Conservation (phyloP, 345 rosid genomes). For the Linum tenue region DNA sequence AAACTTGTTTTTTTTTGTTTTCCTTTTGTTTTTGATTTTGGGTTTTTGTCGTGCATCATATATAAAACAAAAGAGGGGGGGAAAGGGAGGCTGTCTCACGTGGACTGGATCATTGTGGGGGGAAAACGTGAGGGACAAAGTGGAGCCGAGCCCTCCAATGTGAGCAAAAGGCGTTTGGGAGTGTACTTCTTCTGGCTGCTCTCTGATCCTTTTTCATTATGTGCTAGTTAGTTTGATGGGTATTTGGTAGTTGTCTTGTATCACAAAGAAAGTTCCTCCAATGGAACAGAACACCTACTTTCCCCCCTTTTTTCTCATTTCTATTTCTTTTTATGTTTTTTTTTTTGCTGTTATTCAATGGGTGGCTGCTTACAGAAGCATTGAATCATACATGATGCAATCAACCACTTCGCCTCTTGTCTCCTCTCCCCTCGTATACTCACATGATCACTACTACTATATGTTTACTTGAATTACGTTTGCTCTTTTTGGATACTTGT, state of each 20-base stretch:
- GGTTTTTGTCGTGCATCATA: not conserved
- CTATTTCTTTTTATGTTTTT: not conserved
- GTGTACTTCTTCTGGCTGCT: not conserved
- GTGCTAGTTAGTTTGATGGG: slow-evolving; percentile 16
- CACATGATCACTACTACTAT: too few species aligned
- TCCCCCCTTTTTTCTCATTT: too few species aligned
- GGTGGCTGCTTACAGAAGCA: slow-evolving; percentile 74
- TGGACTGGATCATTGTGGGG: not conserved
- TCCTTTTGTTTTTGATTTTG: not conserved
- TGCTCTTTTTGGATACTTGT: too few species aligned
- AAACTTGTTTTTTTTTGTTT: too few species aligned
- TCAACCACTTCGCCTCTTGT: slow-evolving; percentile 10
- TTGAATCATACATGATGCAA: slow-evolving; percentile 68
- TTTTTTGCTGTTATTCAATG: not conserved
- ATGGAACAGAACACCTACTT: too few species aligned
- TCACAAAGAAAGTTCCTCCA: slow-evolving; percentile 30
- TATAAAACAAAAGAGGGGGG: too few species aligned
- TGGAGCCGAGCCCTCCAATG: not conserved
- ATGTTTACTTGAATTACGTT: too few species aligned
- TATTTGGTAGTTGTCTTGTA: slow-evolving; percentile 45
- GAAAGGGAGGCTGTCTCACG: not conserved
- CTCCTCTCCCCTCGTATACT: not conserved
- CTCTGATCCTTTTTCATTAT: not conserved
- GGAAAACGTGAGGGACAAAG: not conserved
- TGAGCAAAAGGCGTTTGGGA: not conserved